Evolutionary conservation across 768 basidiomycete species (phyloP), one percentile per base, ranked within the genome.

Genomic region (Tremella mesenterica): DNA sequence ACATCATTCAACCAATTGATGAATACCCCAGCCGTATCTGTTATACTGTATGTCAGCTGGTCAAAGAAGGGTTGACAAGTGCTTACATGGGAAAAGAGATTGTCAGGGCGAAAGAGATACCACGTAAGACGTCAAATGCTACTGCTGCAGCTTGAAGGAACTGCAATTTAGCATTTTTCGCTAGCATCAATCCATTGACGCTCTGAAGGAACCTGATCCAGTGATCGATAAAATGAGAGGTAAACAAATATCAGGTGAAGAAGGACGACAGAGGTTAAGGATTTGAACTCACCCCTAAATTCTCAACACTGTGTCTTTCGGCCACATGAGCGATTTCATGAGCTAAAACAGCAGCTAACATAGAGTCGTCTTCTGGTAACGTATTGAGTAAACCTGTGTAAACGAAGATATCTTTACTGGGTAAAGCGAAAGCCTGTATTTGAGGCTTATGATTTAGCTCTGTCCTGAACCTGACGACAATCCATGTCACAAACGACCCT

Each of bases 261-360:
- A n/a, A n/a, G n/a, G n/a, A n/a, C n/a, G n/a, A n/a, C n/a, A n/a
- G n/a, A 4, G 38, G 23, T 3, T 21, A 41, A 21, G 1, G 30
- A 26, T 38, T 25, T 38, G 9, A 30, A 55, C 64, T 50, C 44
- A 64, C 67, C 25, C 76, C 73, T 41, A 77, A 62, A 49, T 76
- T 76, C 60, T 78, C 77, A n/a, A 77, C 76, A 9, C 74, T 73
- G 52, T 78, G 77, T 27, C 77, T 55, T 48, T 77, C 73, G 2
- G 72, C 67, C 0, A 76, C 75, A 61, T 74, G 71, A 4, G 73
- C 72, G 21, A 77, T 74, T 63, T 77, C 76, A 54, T 77, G 77
- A 0, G 70, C 73, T 12, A 77, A 58, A 0, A 78, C 73, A 4
- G 75, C 76, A 3, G 77, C 75, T 18, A 78, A 62, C 25, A 77